Percentiles rank a stretch among this genome's conserved stretches.
These are phyloP conservation scores for Geotrichum ghanense DNA, from an alignment of 805 yeast species.

Conservation along the genomic window DNA sequence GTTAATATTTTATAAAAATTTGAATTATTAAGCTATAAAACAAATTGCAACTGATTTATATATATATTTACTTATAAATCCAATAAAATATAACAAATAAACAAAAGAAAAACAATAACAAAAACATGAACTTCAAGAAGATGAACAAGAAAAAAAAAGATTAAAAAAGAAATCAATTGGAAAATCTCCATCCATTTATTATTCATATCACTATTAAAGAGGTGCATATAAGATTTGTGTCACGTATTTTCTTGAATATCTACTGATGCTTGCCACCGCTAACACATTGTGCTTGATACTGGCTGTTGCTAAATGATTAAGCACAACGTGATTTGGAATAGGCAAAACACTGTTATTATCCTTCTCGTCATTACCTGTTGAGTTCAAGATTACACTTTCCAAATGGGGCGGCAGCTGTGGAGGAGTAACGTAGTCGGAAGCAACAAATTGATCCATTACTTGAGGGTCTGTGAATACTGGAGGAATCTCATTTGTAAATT, in stretches of 20 bases:
- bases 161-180: too few relatives aligned
- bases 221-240: conserved; percentile 92
- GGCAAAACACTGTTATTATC: conserved; percentile 82
- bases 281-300: conserved; percentile 86
- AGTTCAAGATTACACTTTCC: conserved; percentile 82
- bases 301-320: conserved; percentile 89
- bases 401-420: conserved; percentile 96
- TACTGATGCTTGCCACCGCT: conserved; percentile 83
- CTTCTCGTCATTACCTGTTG: conserved; percentile 50
- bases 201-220: conserved; percentile 31
- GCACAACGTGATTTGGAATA: conserved; percentile 87
- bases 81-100: too few relatives aligned
- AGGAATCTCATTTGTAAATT: conserved; percentile 36
- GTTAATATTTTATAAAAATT: too few relatives aligned
- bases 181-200: conserved; percentile 7
- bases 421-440: conserved; percentile 54
- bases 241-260: conserved; percentile 82
- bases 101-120: too few relatives aligned
- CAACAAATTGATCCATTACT: conserved; percentile 31
- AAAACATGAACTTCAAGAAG: too few relatives aligned
- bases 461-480: conserved; percentile 31
- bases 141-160: too few relatives aligned
- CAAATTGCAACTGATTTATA: too few relatives aligned
- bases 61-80: too few relatives aligned
- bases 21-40: too few relatives aligned